These are phyloP conservation scores for Termitomyces sp. DNA, from an alignment of 768 basidiomycete species.

Conservation along the genomic window DNA sequence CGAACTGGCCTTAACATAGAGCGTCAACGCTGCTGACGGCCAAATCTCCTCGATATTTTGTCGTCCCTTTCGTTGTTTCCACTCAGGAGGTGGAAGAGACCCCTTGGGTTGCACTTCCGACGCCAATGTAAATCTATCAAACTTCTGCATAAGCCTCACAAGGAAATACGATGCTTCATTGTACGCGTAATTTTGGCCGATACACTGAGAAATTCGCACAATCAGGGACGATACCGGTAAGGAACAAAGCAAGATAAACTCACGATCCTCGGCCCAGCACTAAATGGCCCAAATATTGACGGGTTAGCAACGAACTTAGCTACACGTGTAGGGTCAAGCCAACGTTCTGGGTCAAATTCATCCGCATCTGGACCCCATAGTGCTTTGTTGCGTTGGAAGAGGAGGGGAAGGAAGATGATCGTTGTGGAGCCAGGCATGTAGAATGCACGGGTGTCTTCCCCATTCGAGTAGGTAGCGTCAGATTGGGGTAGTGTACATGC, in stretches of 20 bases:
- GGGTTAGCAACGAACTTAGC: slow-evolving; percentile 50
- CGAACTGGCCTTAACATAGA: slow-evolving; percentile 55
- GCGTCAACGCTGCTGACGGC: slow-evolving; percentile 58
- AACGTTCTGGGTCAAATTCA: slow-evolving; percentile 74
- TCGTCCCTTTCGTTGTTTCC: slow-evolving; percentile 43
- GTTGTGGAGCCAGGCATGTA: slow-evolving; percentile 55
- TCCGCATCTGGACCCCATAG: slow-evolving; percentile 76
- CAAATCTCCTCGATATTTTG: slow-evolving; percentile 54
- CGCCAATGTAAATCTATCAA: slow-evolving; percentile 53
- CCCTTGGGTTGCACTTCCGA: slow-evolving; percentile 55
- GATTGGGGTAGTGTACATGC: slow-evolving; percentile 47
- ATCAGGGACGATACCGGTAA: neutral
- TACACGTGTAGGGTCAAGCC: slow-evolving; percentile 57
- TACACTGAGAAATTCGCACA: slow-evolving; percentile 37
- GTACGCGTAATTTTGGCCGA: slow-evolving; percentile 72
- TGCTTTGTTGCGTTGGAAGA: slow-evolving; percentile 60
- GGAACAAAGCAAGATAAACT: slow-evolving; percentile 11
- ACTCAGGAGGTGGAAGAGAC: slow-evolving; percentile 56
- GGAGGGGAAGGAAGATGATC: slow-evolving; percentile 54
- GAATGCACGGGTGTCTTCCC: slow-evolving; percentile 31
- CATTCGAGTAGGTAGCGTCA: slow-evolving; percentile 37
- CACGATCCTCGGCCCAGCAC: slow-evolving; percentile 59
- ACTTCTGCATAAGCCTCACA: slow-evolving; percentile 59
- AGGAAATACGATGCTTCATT: slow-evolving; percentile 75
- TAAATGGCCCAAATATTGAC: slow-evolving; percentile 70